These are phyloP conservation scores for Dothidotthia symphoricarpi DNA, from an alignment of 2,329 filamentous ascomycete genomes.

Conservation along the genomic window DNA sequence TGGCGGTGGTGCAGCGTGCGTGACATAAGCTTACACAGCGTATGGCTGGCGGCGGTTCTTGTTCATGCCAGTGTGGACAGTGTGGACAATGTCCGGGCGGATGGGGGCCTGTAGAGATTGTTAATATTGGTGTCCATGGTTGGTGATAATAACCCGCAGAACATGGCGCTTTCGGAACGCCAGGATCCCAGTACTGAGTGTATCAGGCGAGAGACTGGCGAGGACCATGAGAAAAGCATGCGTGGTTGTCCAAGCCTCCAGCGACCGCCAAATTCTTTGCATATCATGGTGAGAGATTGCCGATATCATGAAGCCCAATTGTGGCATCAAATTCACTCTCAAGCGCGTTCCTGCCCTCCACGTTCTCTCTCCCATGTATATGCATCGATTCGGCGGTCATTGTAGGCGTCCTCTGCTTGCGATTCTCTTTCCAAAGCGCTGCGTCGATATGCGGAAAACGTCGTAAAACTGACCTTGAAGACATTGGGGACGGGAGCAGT, in stretches of 20 bases:
- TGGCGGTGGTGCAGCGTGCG: constrained; percentile 1
- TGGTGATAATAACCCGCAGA: no score
- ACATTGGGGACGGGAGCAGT: constrained; percentile 93
- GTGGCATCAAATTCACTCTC: neutral
- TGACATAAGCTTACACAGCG: constrained; percentile 68
- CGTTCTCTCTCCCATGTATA: constrained; percentile 4
- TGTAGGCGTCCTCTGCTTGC: constrained; percentile 5
- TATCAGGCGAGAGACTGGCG: constrained; percentile 2
- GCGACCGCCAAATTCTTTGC: constrained; percentile 1
- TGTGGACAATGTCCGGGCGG: constrained; percentile 98
- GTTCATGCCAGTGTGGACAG: constrained; percentile 97
- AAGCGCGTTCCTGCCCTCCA: constrained; percentile 1
- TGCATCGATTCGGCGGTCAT: constrained; percentile 12
- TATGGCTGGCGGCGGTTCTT: constrained; percentile 99
- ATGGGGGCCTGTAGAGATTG: constrained; percentile 64
- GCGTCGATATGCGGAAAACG: constrained; percentile 13
- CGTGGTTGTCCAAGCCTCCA: constrained; percentile 4
- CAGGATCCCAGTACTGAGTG: neutral
- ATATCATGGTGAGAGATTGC: constrained; percentile 4
- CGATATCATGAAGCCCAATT: constrained; percentile 1
- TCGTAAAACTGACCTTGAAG: constrained; percentile 62
- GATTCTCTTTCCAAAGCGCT: constrained; percentile 1
- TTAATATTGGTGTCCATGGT: constrained; percentile 7
- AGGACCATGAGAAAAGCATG: neutral
- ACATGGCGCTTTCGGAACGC: neutral